A percentile compares a stretch with the other conserved stretches of the same genome.
These are phyloP conservation scores for Tetrahymena thermophila DNA, from an alignment of 73 alveolate species.

Conservation along the genomic window DNA sequence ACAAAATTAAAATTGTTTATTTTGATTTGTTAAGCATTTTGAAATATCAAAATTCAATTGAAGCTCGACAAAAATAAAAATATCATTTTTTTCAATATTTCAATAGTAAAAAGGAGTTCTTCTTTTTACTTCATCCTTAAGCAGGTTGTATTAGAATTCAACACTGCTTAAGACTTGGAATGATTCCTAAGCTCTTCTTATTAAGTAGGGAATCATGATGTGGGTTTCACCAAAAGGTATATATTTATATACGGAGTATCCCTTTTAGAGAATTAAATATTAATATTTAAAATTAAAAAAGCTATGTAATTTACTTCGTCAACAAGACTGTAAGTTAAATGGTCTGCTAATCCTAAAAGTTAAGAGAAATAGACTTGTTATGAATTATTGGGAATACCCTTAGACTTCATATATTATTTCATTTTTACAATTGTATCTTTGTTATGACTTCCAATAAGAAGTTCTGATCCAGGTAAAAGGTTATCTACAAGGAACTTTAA, in stretches of 20 bases:
- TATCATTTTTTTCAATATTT: neutral
- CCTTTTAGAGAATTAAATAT: neutral
- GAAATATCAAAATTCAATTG: neutral
- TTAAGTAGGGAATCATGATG: conserved; percentile 41
- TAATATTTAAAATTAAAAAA: neutral
- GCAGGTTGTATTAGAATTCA: conserved; percentile 7
- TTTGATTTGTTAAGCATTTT: neutral
- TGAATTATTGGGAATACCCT: neutral
- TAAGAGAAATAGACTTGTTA: conserved; percentile 26
- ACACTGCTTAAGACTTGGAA: conserved; percentile 9
- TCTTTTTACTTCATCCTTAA: conserved; percentile 29
- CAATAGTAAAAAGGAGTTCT: conserved; percentile 2
- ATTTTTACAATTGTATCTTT: conserved; percentile 17
- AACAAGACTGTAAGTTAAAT: conserved; percentile 24
- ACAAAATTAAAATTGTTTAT: too few relatives aligned
- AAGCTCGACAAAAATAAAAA: neutral
- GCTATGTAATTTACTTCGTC: conserved; percentile 6
- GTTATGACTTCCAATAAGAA: conserved; percentile 40
- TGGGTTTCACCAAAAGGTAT: conserved; percentile 41
- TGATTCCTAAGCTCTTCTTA: conserved; percentile 46
- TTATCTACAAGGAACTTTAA: conserved; percentile 13
- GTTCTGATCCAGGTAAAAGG: neutral
- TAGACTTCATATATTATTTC: conserved; percentile 1
- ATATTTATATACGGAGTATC: conserved; percentile 28
- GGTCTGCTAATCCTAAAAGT: conserved; percentile 39